phyloP scores from a whole-genome alignment of 2,329 filamentous ascomycete genomes.

The Ceratocystis papillata region DNA sequence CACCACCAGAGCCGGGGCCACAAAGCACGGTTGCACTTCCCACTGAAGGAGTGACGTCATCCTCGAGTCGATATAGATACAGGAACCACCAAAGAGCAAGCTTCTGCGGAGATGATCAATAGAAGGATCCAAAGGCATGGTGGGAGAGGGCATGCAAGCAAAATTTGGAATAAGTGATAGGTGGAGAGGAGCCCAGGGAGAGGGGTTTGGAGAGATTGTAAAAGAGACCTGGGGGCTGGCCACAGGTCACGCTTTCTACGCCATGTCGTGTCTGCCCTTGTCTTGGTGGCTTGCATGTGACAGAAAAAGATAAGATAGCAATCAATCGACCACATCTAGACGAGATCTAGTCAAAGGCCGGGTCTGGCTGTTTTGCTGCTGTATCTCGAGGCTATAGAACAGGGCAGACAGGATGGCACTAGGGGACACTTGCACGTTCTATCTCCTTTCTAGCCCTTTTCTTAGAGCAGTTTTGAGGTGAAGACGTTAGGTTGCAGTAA shows the following conservation, averaged over 20 bases:
- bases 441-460: background rate
- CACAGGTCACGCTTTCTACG: background rate
- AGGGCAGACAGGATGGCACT: background rate
- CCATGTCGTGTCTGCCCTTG: background rate
- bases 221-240: background rate
- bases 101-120: slow-evolving; percentile 7
- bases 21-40: background rate
- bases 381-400: background rate
- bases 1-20: background rate
- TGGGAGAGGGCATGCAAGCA: background rate
- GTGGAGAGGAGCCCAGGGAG: background rate
- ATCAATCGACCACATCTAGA: background rate
- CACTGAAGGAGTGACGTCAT: background rate
- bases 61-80: background rate
- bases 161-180: background rate
- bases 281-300: slow-evolving; percentile 5
- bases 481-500: too few species aligned
- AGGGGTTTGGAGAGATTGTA: background rate
- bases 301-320: background rate
- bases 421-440: background rate
- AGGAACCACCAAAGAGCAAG: slow-evolving; percentile 6
- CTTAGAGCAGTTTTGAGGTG: background rate
- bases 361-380: background rate
- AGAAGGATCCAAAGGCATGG: background rate
- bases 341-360: too few species aligned